Evolutionary conservation across 805 yeast species (phyloP).

Genomic region (Candida peoriensis): DNA sequence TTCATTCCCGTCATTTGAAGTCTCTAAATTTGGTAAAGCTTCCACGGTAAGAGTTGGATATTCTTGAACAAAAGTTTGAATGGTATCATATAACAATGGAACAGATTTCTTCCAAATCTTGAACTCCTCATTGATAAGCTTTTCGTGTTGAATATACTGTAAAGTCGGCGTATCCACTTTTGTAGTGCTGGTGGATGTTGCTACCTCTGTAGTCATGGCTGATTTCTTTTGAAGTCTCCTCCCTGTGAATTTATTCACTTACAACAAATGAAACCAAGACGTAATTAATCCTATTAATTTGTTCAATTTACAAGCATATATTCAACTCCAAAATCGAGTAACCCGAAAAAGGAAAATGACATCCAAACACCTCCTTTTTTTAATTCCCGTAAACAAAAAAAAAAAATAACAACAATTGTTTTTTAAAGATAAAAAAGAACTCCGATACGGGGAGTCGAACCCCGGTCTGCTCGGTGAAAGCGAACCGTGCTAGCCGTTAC

Average conservation of each 20-base stretch:
- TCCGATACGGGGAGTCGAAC: conserved; percentile 88
- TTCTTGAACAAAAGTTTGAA: conserved; percentile 53
- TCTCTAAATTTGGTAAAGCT: conserved; percentile 41
- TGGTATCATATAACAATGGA: conserved; percentile 67
- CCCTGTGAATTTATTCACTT: too few relatives aligned
- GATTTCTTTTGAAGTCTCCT: too few relatives aligned
- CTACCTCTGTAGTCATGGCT: too few relatives aligned
- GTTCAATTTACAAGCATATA: too few relatives aligned
- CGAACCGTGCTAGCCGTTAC: conserved; percentile 83
- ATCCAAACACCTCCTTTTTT: too few relatives aligned
- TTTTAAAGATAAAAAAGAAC: conserved; percentile 26
- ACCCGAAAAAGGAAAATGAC: too few relatives aligned
- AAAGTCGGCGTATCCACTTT: conserved; percentile 2
- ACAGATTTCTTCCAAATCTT: conserved; percentile 80
- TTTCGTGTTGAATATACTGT: conserved; percentile 53
- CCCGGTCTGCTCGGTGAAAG: conserved; percentile 83
- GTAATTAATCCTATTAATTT: too few relatives aligned
- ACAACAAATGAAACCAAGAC: too few relatives aligned
- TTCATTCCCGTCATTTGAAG: conserved; percentile 23
- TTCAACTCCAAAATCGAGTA: too few relatives aligned
- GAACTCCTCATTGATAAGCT: conserved; percentile 69
- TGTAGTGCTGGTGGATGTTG: background rate
- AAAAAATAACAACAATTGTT: too few relatives aligned
- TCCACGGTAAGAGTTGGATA: conserved; percentile 57
- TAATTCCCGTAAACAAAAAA: too few relatives aligned